Conservation (phyloP, 371 early-diverging fungal genomes). For the Circinella minor region DNA sequence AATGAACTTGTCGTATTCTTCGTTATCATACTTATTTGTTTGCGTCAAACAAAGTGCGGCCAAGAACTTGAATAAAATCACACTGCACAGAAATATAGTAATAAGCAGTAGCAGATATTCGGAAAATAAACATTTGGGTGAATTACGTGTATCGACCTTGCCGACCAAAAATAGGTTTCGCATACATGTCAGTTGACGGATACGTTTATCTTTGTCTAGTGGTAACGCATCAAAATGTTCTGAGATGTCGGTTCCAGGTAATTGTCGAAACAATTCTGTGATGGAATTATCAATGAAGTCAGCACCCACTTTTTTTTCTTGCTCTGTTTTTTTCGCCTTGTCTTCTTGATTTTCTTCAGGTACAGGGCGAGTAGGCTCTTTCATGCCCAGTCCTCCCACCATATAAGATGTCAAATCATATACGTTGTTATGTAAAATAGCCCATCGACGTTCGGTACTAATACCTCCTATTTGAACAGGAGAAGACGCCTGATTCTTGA, state of each 20-base stretch:
- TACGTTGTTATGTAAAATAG: conserved; percentile 45
- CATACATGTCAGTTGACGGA: conserved; percentile 70
- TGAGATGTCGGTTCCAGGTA: conserved; percentile 72
- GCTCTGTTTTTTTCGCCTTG: neutral
- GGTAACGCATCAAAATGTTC: conserved; percentile 63
- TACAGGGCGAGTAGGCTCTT: neutral
- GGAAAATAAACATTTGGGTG: conserved; percentile 82
- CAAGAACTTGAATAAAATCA: conserved; percentile 91
- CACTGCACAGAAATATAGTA: conserved; percentile 79
- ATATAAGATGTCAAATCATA: conserved; percentile 53
- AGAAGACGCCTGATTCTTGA: conserved; percentile 29
- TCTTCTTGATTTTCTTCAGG: conserved; percentile 28
- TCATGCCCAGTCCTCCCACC: conserved; percentile 43
- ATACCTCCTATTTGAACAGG: conserved; percentile 47
- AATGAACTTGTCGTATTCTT: conserved; percentile 91
- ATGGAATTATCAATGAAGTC: conserved; percentile 66
- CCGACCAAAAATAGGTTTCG: conserved; percentile 87
- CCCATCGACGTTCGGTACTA: conserved; percentile 47
- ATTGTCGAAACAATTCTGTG: conserved; percentile 65
- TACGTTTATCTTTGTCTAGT: conserved; percentile 35
- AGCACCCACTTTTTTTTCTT: conserved; percentile 51
- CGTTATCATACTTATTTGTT: conserved; percentile 75
- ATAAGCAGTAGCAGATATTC: conserved; percentile 84
- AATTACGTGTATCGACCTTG: conserved; percentile 85
- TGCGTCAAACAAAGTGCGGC: conserved; percentile 84